Evolutionary conservation across 2,329 filamentous ascomycete species (phyloP), one percentile per base, ranked within the genome.

Genomic region (Juglanconis oblonga): DNA sequence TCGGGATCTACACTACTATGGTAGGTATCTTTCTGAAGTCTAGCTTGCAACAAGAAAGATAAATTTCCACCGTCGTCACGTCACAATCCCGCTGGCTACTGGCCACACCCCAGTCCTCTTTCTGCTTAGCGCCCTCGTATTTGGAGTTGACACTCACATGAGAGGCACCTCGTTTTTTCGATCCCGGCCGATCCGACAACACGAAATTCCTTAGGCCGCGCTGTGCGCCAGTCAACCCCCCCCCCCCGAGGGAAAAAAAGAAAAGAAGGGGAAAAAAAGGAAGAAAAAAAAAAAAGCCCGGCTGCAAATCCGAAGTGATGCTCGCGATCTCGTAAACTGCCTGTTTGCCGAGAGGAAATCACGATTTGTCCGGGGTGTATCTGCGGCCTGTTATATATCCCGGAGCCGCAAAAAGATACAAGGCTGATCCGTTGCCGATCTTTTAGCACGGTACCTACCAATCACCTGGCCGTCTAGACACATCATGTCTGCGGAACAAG

Each of bases 61-160:
- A 42, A n/a, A 42, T 10, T 33, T 50, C 24, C 24, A 24, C 31
- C 48, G 48, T 32, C 31, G 31, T 50, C 48, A 50, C 48, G 48
- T 50, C 48, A 50, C 48, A 50, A 50, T n/a, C 33, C 50, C 35
- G 35, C 35, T 10, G 40, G 33, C 51, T 53, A 38, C 36, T 47
- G 44, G 14, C 44, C 14, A 47, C n/a, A 7, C 14, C 44, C 52
- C 49, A 45, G 38, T 47, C 55, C 50, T 53, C 52, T 52, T 62
- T 55, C 50, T 36, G 35, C 45, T 38, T 62, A 62, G 61, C 58
- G 61, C 17, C 58, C 47, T 62, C 61, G 61, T 62, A 62, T 62
- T 57, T 40, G 50, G 45, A 36, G 31, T 47, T 42, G 29, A 48
- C 44, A 55, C 44, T 31, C 53, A 48, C 50, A 52, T 31, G 54